Base-by-base conservation (phyloP, 768 basidiomycete genomes). In the Lepiota brunneoincarnata region DNA sequence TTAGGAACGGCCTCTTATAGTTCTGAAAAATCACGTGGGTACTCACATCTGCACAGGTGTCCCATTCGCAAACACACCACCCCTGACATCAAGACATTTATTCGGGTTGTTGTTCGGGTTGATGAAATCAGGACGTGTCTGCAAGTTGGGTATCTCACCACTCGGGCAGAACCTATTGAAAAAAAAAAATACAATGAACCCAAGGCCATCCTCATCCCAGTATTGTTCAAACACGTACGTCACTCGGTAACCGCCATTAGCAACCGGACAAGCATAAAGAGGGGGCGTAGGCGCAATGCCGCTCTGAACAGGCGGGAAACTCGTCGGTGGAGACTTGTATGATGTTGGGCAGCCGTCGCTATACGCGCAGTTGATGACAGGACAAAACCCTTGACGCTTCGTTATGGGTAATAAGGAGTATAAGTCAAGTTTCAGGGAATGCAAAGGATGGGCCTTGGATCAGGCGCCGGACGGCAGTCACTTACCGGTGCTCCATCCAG, bases 61-160 rank as follows among this genome's bases (percentile, higher is more conserved):
- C 4, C 67, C 68, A 36, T 68, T 61, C 1, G 62, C 59, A 38
- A 63, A 58, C 18, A 58, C 31, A 3, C 52, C 64, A 11, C 66
- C 69, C n/a, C 61, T 63, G 45, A 70, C 67, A 41, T 67, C 69
- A 31, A 68, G 51, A 40, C 67, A 70, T 51, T 68, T 67, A 18
- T 41, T 54, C 17, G 34, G 58, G 43, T 31, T 35, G 37, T 49
- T 57, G 51, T 17, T 51, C 37, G 50, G 61, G 53, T 26, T 63
- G 63, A 62, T 67, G 59, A 41, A 64, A 55, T 37, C 56, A 9
- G 49, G 57, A 14, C 52, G 53, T 6, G 60, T 53, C 40, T 57
- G 51, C 23, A 56, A 59, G 44, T 54, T 60, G 41, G 54, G 58
- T 21, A 57, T 63, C 4, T 56, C 53, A 3, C 65, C 65, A 49